Percentiles rank a stretch among this genome's conserved stretches.
Conservation (phyloP, 2,329 filamentous ascomycete genomes). For the Microascus cirrosus region DNA sequence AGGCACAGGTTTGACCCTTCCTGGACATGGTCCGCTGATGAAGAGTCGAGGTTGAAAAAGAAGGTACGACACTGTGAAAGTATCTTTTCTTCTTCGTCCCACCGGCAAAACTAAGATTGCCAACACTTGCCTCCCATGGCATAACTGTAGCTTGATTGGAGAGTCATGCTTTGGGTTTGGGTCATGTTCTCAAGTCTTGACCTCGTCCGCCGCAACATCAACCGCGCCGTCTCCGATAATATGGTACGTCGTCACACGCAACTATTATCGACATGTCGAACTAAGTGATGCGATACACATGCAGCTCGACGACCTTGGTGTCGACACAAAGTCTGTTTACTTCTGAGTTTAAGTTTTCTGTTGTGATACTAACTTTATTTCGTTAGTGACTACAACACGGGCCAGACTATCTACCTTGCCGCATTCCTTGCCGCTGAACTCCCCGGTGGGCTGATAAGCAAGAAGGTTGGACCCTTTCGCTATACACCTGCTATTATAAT, state of each 20-base stretch:
- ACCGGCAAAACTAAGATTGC: background rate
- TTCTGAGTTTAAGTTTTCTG: no score
- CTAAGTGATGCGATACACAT: no score
- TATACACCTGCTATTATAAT: conserved; percentile 48
- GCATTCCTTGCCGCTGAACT: conserved; percentile 44
- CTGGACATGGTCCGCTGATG: background rate
- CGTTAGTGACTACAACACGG: conserved; percentile 30
- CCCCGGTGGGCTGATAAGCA: conserved; percentile 44
- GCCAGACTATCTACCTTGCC: conserved; percentile 36
- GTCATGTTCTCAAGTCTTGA: conserved; percentile 38
- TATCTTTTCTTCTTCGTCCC: background rate
- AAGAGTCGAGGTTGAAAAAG: background rate
- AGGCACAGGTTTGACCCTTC: background rate
- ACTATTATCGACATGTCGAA: no score
- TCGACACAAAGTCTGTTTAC: conserved; percentile 28
- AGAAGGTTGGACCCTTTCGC: conserved; percentile 32
- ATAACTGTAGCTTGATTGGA: conserved; percentile 14
- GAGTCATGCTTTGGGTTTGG: conserved; percentile 29
- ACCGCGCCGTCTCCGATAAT: conserved; percentile 29
- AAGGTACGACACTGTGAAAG: background rate
- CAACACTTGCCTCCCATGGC: background rate
- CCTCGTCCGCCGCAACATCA: conserved; percentile 30
- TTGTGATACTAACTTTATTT: background rate
- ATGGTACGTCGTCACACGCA: conserved; percentile 12
- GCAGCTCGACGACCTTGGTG: conserved; percentile 20